Conservation (phyloP, 352 stramenopile genomes). For the Phytophthora rubi region DNA sequence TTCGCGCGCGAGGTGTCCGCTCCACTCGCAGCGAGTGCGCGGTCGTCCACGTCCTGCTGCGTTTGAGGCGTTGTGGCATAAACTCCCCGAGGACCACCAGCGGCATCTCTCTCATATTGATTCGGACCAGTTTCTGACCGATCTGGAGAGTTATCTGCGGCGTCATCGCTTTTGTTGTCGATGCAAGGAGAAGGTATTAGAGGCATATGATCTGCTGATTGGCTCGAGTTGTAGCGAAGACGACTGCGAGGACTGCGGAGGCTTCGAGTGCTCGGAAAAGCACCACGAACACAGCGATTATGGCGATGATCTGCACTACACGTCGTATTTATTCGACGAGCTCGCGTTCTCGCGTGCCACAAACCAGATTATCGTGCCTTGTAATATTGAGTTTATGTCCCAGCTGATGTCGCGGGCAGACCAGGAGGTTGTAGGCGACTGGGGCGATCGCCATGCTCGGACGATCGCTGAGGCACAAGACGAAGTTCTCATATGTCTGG, state of each 20-base stretch:
- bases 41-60: constrained; percentile 72
- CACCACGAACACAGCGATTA: constrained; percentile 79
- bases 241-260: constrained; percentile 86
- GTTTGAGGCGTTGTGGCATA: constrained; percentile 83
- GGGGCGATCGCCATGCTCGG: constrained; percentile 81
- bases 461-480: constrained; percentile 88
- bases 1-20: constrained; percentile 63
- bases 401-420: constrained; percentile 86
- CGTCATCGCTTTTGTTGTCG: constrained; percentile 89
- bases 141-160: constrained; percentile 84
- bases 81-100: constrained; percentile 80
- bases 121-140: constrained; percentile 87
- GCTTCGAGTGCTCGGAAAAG: constrained; percentile 79
- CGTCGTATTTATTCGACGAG: constrained; percentile 88
- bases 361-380: constrained; percentile 85
- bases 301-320: constrained; percentile 85
- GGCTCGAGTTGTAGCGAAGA: constrained; percentile 86
- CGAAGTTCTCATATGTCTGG: constrained; percentile 86
- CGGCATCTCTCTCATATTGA: constrained; percentile 85
- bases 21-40: constrained; percentile 81
- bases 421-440: constrained; percentile 84
- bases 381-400: constrained; percentile 87
- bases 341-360: constrained; percentile 82
- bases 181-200: constrained; percentile 89
- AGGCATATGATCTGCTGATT: constrained; percentile 88